A percentile compares a stretch with the other conserved stretches of the same genome.
These are phyloP conservation scores for Oehlia diaphana DNA, from an alignment of 192 early-diverging fungal genomes.

Conservation along the genomic window DNA sequence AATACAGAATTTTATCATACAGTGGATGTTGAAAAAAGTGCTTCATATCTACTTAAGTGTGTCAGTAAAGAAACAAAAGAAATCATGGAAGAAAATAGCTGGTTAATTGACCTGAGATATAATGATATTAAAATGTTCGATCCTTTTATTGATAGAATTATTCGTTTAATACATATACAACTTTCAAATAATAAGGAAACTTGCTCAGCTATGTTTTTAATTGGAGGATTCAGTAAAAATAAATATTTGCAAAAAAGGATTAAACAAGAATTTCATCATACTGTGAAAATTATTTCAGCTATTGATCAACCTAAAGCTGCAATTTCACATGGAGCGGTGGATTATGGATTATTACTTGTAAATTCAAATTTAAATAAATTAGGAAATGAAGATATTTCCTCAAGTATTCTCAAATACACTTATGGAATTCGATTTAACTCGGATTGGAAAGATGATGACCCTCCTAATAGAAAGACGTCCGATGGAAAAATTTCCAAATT, in stretches of 20 bases:
- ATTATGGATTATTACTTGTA: no score
- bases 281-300: conserved; percentile 32
- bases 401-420: no score
- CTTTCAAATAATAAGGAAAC: conserved; percentile 27
- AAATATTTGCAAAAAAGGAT: conserved; percentile 37
- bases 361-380: no score
- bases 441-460: no score
- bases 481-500: no score
- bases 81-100: conserved; percentile 43
- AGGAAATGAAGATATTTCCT: no score
- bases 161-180: conserved; percentile 39
- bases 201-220: conserved; percentile 38
- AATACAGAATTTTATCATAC: neutral
- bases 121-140: conserved; percentile 42
- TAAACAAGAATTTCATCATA: conserved; percentile 35
- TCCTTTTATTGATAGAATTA: conserved; percentile 33
- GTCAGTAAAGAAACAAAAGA: conserved; percentile 16
- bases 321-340: neutral
- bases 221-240: conserved; percentile 41
- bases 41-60: neutral
- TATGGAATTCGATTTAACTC: no score
- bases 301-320: conserved; percentile 29
- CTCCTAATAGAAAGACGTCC: no score
- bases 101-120: conserved; percentile 45
- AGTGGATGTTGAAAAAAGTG: neutral